Percentiles rank a stretch among this genome's conserved stretches.
Conservation (phyloP, 176 grass and related monocot genomes). For the Chloris gayana region DNA sequence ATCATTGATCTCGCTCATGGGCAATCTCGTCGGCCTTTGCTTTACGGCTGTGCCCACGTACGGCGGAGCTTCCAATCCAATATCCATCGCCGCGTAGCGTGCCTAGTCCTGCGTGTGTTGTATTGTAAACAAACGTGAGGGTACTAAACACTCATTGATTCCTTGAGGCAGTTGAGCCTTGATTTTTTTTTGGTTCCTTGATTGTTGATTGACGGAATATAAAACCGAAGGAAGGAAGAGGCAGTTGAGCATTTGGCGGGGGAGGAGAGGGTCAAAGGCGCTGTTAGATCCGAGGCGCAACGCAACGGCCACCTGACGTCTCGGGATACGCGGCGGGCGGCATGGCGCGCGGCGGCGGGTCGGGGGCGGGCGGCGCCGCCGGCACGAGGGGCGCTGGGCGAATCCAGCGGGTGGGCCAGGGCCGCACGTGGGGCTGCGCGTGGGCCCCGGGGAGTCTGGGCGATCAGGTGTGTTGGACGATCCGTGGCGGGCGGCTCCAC, state of each 20-base stretch:
- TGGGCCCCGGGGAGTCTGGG: not conserved
- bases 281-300: conserved; percentile 9
- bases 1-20: not conserved
- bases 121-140: not conserved
- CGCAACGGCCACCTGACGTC: not conserved
- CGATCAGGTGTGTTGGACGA: conserved; percentile 4
- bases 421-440: conserved; percentile 27
- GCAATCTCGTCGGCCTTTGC: not conserved
- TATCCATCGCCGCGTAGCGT: not conserved
- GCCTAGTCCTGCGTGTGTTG: not conserved
- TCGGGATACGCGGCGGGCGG: not conserved
- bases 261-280: not conserved
- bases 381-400: not conserved
- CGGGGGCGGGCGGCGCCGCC: too few species aligned
- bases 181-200: not conserved
- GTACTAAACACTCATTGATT: not conserved
- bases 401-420: not conserved
- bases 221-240: not conserved
- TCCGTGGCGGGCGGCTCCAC: not conserved
- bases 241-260: not conserved
- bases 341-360: not conserved
- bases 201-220: not conserved
- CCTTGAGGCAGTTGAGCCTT: not conserved
- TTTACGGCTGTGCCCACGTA: conserved; percentile 20
- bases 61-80: not conserved